Evolutionary conservation across 371 early-diverging fungal genomes (phyloP).

Genomic region (Mortierella sp.): DNA sequence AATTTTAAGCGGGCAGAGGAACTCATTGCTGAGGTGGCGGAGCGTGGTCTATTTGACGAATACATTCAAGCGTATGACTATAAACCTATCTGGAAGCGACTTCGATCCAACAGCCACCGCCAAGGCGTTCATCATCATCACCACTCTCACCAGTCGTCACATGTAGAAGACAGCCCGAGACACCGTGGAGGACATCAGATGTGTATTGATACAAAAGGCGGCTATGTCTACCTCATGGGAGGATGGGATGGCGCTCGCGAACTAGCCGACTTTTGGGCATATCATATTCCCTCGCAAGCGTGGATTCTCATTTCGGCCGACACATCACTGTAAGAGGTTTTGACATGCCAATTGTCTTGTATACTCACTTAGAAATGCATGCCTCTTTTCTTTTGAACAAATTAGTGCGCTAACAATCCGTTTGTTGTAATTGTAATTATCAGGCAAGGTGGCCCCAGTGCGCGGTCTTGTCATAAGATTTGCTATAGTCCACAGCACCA

Average conservation of each 20-base stretch:
- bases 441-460: constrained; percentile 90
- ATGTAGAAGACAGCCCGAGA: constrained; percentile 61
- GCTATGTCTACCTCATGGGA: constrained; percentile 92
- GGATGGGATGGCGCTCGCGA: constrained; percentile 96
- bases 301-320: constrained; percentile 87
- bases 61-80: constrained; percentile 79
- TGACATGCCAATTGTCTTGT: neutral
- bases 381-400: neutral
- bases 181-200: constrained; percentile 97
- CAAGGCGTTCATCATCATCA: constrained; percentile 50
- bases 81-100: constrained; percentile 79
- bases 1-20: constrained; percentile 83
- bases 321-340: constrained; percentile 70
- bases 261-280: constrained; percentile 94
- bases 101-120: constrained; percentile 58
- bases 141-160: constrained; percentile 26
- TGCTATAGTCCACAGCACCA: constrained; percentile 84
- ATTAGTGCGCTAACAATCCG: neutral
- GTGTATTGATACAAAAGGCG: constrained; percentile 84
- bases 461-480: constrained; percentile 95
- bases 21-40: constrained; percentile 71
- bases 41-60: constrained; percentile 74
- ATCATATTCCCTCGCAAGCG: constrained; percentile 65
- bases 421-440: neutral
- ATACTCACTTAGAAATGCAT: neutral